These are phyloP conservation scores for Nemania sp. DNA, from an alignment of 2,329 filamentous ascomycete genomes.

Conservation along the genomic window DNA sequence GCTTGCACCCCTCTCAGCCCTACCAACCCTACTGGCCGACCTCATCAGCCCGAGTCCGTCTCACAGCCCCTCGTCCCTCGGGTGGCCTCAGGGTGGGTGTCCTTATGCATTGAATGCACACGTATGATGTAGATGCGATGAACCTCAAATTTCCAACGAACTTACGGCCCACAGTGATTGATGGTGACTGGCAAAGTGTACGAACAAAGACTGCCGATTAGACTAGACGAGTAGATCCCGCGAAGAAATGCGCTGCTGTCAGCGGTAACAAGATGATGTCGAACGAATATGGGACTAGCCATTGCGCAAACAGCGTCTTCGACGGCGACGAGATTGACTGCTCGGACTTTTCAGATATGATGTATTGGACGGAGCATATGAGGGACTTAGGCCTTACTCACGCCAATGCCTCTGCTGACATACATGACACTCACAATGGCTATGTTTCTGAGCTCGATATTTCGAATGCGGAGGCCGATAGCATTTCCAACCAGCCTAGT, in stretches of 20 bases:
- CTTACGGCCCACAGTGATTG: background rate
- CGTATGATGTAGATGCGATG: conserved; percentile 8
- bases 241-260: background rate
- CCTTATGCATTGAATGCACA: background rate
- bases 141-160: background rate
- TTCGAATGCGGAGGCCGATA: conserved; percentile 6
- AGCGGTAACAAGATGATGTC: conserved; percentile 7
- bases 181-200: conserved; percentile 2
- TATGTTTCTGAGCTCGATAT: conserved; percentile 16
- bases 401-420: background rate
- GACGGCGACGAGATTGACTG: background rate
- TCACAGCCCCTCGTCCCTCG: conserved; percentile 10
- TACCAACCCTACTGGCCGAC: conserved; percentile 16
- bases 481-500: background rate
- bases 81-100: background rate
- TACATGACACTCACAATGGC: conserved; percentile 10
- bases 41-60: conserved; percentile 7
- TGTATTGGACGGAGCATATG: conserved; percentile 4
- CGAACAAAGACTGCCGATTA: background rate
- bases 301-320: background rate
- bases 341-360: conserved; percentile 7
- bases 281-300: background rate
- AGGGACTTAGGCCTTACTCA: background rate
- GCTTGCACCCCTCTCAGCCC: conserved; percentile 4
- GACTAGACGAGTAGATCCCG: background rate